Evolutionary conservation across 352 stramenopile species (phyloP).

Genomic region (Globisporangium paddicum): DNA sequence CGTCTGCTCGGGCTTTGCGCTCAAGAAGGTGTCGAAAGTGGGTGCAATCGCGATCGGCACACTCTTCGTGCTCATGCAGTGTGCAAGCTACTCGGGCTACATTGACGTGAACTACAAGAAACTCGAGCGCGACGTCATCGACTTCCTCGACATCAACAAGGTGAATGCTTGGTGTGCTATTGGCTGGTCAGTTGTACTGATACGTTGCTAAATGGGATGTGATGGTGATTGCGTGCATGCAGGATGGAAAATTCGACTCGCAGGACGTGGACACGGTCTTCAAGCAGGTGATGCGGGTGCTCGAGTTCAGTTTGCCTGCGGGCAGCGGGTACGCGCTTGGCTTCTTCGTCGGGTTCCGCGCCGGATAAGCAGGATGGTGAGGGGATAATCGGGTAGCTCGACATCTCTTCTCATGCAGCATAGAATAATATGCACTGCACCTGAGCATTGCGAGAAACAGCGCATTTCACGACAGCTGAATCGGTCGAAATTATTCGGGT

Average conservation of each 20-base stretch:
- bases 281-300: conserved; percentile 67
- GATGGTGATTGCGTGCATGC: neutral
- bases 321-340: conserved; percentile 70
- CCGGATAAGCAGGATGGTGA: conserved; percentile 27
- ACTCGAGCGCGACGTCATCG: conserved; percentile 71
- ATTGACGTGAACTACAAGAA: conserved; percentile 92
- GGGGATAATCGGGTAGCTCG: no score
- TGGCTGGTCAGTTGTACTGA: neutral
- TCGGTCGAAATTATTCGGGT: no score
- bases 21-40: conserved; percentile 91
- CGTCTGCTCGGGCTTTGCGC: conserved; percentile 85
- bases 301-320: conserved; percentile 74
- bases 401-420: no score
- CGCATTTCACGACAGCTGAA: no score
- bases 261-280: conserved; percentile 80
- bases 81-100: conserved; percentile 86
- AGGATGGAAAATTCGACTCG: conserved; percentile 69
- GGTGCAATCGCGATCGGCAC: conserved; percentile 79
- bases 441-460: no score
- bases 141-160: conserved; percentile 78
- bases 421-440: no score
- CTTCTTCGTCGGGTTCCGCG: conserved; percentile 75
- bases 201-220: neutral
- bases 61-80: conserved; percentile 88
- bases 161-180: neutral